These are phyloP conservation scores for Carex pumila DNA, from an alignment of 176 grass and related monocot species.

Conservation along the genomic window DNA sequence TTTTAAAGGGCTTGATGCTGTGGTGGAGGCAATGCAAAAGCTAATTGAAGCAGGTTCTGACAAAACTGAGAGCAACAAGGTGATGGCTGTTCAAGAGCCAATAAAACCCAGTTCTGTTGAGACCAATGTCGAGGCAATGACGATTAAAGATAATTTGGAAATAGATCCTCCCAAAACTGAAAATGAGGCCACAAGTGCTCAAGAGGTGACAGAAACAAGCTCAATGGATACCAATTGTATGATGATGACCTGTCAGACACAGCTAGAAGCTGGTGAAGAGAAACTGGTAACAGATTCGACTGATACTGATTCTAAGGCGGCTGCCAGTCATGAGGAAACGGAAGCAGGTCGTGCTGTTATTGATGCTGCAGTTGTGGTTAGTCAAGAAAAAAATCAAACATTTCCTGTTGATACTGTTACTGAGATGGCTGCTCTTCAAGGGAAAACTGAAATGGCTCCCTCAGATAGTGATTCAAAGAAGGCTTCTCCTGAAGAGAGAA, in stretches of 20 bases:
- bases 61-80: background rate
- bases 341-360: background rate
- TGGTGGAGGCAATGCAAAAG: background rate
- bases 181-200: background rate
- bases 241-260: background rate
- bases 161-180: background rate
- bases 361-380: constrained; percentile 26
- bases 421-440: constrained; percentile 3
- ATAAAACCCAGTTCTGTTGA: background rate
- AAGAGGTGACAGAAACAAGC: constrained; percentile 9
- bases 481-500: constrained; percentile 11
- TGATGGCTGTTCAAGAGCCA: background rate
- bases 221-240: background rate
- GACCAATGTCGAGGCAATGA: background rate
- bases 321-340: background rate
- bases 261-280: background rate
- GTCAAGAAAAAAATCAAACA: constrained; percentile 29
- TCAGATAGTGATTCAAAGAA: constrained; percentile 5
- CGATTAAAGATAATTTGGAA: constrained; percentile 4
- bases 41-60: background rate
- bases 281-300: background rate
- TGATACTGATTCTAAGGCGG: background rate
- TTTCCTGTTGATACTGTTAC: background rate
- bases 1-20: constrained; percentile 5
- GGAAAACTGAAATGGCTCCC: background rate